These are phyloP conservation scores for Daldinia bambusicola DNA, from an alignment of 495 filamentous ascomycete genomes.

Conservation along the genomic window DNA sequence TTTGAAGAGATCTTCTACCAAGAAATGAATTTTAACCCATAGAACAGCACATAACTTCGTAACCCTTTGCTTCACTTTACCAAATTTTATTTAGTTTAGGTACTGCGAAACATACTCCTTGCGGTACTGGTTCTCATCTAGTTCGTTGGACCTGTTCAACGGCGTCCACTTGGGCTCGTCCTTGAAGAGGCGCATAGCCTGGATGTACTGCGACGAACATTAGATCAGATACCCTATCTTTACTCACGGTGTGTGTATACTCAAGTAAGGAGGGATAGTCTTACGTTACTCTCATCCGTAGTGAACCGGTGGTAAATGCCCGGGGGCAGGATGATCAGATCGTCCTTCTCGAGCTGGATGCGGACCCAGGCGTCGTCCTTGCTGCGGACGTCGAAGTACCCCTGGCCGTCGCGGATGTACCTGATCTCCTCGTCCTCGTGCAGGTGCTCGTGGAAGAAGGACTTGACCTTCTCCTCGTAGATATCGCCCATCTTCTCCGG, in stretches of 20 bases:
- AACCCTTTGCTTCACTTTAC: constrained; percentile 1
- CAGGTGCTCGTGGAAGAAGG: constrained; percentile 93
- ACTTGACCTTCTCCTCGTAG: constrained; percentile 91
- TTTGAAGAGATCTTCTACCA: constrained; percentile 18
- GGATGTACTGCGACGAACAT: constrained; percentile 74
- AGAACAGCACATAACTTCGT: constrained; percentile 15
- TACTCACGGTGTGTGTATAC: no score
- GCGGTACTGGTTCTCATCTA: constrained; percentile 81
- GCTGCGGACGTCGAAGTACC: constrained; percentile 92
- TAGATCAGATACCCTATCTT: constrained; percentile 8
- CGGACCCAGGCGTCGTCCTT: constrained; percentile 82
- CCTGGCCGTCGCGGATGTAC: constrained; percentile 90
- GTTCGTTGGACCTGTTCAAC: constrained; percentile 79
- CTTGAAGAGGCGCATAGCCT: constrained; percentile 97
- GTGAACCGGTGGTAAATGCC: constrained; percentile 98
- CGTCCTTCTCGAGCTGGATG: constrained; percentile 76
- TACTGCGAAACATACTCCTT: constrained; percentile 72
- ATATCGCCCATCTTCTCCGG: constrained; percentile 84
- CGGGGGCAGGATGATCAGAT: constrained; percentile 88
- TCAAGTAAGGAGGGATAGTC: constrained; percentile 51
- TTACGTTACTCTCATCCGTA: constrained; percentile 87
- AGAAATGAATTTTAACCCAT: neutral
- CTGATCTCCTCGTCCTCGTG: constrained; percentile 99
- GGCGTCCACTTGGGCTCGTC: constrained; percentile 99
- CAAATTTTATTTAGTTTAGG: constrained; percentile 34